These are phyloP conservation scores for Aspergillus brasiliensis DNA, from an alignment of 2,329 filamentous ascomycete species.

Conservation along the genomic window DNA sequence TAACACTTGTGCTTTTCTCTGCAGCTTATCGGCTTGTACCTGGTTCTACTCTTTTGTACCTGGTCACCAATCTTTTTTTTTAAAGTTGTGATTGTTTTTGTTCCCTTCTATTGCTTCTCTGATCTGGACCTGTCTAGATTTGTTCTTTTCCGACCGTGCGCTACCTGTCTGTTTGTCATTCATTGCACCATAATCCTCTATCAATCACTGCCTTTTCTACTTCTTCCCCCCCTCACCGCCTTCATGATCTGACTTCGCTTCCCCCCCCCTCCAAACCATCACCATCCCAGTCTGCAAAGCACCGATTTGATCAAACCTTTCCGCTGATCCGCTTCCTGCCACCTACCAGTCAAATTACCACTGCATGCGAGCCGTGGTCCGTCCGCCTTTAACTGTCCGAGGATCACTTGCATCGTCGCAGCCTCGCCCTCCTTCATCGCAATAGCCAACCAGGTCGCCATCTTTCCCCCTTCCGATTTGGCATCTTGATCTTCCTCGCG, in stretches of 20 bases:
- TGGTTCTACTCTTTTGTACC: background rate
- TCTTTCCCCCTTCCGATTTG: conserved; percentile 16
- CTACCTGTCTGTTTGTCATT: conserved; percentile 4
- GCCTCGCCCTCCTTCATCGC: conserved; percentile 20
- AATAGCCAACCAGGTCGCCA: conserved; percentile 19
- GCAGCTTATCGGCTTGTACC: too few relatives aligned
- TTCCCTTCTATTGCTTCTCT: too few relatives aligned
- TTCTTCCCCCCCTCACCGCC: conserved; percentile 21
- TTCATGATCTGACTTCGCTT: background rate
- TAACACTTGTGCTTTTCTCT: too few relatives aligned
- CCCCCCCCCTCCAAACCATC: conserved; percentile 19
- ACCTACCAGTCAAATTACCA: conserved; percentile 32
- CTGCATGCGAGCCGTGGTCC: conserved; percentile 33
- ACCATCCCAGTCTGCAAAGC: conserved; percentile 24
- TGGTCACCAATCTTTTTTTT: background rate
- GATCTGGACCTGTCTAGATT: too few relatives aligned
- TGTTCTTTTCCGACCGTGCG: too few relatives aligned
- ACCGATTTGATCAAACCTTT: conserved; percentile 31
- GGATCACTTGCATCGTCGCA: conserved; percentile 25
- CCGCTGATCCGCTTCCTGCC: conserved; percentile 34
- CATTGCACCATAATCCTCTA: conserved; percentile 12
- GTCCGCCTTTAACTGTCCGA: conserved; percentile 24
- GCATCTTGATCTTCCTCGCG: conserved; percentile 27
- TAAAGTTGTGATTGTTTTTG: too few relatives aligned
- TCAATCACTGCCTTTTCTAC: conserved; percentile 23